A percentile compares a stretch with the other conserved stretches of the same genome.
Evolutionary conservation across 345 rosid genomes (phyloP).

Genomic region (Iberis pinnata): DNA sequence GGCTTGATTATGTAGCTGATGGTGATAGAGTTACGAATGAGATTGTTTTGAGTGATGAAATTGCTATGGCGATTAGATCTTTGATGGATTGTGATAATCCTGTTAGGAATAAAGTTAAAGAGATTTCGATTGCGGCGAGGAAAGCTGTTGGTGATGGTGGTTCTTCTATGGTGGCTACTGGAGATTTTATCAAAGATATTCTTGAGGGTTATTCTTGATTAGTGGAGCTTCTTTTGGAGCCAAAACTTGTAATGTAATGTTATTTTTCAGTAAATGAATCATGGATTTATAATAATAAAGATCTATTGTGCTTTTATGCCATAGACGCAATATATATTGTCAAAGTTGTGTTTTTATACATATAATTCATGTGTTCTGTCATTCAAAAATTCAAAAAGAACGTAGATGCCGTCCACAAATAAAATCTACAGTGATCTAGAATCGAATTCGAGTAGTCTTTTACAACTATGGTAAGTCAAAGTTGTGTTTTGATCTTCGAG

Average conservation of each 20-base stretch:
- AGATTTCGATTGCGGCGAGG: slow-evolving; percentile 27
- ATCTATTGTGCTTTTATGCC: too few species aligned
- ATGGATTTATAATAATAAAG: too few species aligned
- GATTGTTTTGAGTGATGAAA: slow-evolving; percentile 22
- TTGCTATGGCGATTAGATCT: slow-evolving; percentile 35
- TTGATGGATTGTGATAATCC: slow-evolving; percentile 35
- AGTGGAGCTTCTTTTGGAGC: neutral
- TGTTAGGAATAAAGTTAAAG: slow-evolving; percentile 27
- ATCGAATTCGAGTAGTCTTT: too few species aligned
- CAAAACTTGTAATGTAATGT: neutral
- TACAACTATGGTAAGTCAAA: too few species aligned
- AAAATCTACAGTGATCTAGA: too few species aligned
- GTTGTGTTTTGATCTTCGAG: too few species aligned
- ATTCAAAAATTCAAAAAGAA: too few species aligned
- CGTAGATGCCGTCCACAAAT: too few species aligned
- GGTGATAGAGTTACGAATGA: slow-evolving; percentile 7
- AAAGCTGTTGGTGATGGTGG: slow-evolving; percentile 40
- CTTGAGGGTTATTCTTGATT: slow-evolving; percentile 8
- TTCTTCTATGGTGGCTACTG: slow-evolving; percentile 33
- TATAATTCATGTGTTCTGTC: too few species aligned
- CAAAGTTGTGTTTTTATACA: too few species aligned
- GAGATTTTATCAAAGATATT: slow-evolving; percentile 30
- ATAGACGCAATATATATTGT: too few species aligned
- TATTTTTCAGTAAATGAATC: too few species aligned
- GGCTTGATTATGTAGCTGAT: slow-evolving; percentile 36